A percentile compares a stretch with the other conserved stretches of the same genome.
Evolutionary conservation across 139 green algal species (phyloP).

Genomic region (Chlorella sorokiniana): DNA sequence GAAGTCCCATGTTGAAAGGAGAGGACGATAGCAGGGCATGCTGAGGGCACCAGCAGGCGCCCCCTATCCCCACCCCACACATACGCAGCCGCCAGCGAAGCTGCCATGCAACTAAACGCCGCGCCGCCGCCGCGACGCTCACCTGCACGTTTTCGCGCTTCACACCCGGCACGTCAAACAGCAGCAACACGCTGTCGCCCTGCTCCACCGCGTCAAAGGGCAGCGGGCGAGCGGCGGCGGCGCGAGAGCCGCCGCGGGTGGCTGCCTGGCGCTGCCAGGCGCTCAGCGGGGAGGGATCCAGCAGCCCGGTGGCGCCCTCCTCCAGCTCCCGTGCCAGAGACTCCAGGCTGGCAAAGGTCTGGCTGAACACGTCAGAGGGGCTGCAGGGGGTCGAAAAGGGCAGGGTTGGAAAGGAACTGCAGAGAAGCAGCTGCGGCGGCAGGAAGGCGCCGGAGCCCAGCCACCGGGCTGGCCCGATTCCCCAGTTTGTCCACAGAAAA

Average conservation of each 20-base stretch:
- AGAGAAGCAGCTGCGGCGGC: not conserved
- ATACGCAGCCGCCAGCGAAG: not conserved
- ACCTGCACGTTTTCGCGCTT: not conserved
- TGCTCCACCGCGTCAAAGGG: not conserved
- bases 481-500: too few species aligned
- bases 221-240: not conserved
- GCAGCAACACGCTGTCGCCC: not conserved
- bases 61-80: not conserved
- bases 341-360: not conserved
- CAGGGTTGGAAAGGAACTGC: not conserved
- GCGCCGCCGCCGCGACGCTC: not conserved
- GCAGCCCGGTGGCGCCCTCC: not conserved
- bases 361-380: not conserved
- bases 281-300: not conserved
- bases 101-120: too few species aligned
- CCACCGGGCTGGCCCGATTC: too few species aligned
- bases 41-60: not conserved
- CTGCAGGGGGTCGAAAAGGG: not conserved
- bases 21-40: not conserved
- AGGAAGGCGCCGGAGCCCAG: too few species aligned
- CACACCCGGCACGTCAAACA: not conserved
- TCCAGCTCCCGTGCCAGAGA: not conserved
- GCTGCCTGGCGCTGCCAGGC: not conserved
- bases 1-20: not conserved
- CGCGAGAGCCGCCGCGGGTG: not conserved